Conservation (phyloP, 2,329 filamentous ascomycete species). For the Cytospora mali region DNA sequence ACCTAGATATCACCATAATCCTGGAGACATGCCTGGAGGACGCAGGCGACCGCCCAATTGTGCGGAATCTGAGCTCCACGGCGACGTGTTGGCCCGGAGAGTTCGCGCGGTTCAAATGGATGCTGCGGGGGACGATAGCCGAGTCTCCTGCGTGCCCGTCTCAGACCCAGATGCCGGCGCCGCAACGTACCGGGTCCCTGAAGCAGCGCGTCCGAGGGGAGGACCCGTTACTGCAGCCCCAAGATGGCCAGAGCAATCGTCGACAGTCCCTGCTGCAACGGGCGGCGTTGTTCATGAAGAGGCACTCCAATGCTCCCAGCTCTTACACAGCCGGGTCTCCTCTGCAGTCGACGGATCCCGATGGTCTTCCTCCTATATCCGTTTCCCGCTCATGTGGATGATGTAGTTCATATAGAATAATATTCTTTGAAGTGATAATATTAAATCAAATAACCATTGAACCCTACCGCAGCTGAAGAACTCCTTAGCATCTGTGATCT, state of each 20-base stretch:
- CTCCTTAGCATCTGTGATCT: not conserved
- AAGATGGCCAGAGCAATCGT: not conserved
- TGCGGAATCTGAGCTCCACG: conserved; percentile 4
- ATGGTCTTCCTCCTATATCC: not conserved
- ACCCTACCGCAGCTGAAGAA: not conserved
- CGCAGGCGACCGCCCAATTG: not conserved
- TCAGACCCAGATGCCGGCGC: not conserved
- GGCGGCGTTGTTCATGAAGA: not conserved
- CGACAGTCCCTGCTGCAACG: not conserved
- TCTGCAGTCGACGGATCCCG: not conserved
- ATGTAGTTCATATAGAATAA: not conserved
- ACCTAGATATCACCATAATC: conserved; percentile 10
- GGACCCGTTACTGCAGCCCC: not conserved
- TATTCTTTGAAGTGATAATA: not conserved
- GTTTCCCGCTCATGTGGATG: not conserved
- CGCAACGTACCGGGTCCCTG: not conserved
- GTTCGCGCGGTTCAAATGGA: conserved; percentile 9
- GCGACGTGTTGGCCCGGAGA: conserved; percentile 10
- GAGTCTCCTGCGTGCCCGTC: too few relatives aligned
- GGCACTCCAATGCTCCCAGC: not conserved
- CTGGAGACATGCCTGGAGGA: conserved; percentile 14
- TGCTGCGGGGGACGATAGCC: conserved; percentile 7
- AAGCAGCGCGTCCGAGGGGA: not conserved
- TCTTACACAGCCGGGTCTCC: not conserved
- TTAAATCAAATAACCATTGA: too few relatives aligned